Percentiles rank a stretch among this genome's conserved stretches.
Conservation (phyloP, 2,329 filamentous ascomycete genomes). For the Microdochium paspali region DNA sequence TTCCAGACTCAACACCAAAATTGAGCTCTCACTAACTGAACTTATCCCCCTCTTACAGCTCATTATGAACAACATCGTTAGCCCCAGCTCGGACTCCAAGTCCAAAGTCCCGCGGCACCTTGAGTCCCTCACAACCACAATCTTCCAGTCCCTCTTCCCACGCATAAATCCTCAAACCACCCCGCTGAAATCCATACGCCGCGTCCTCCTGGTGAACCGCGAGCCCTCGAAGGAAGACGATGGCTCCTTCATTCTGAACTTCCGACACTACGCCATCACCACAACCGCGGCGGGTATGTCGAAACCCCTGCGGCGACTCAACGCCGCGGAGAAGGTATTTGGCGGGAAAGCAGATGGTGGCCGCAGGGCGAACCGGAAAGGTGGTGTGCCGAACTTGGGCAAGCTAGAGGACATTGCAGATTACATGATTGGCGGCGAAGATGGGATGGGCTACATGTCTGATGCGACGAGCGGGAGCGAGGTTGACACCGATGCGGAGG, state of each 20-base stretch:
- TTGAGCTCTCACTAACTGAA: constrained; percentile 13
- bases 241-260: constrained; percentile 71
- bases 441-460: constrained; percentile 74
- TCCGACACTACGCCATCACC: constrained; percentile 91
- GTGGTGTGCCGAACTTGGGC: constrained; percentile 76
- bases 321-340: constrained; percentile 74
- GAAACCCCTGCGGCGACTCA: constrained; percentile 71
- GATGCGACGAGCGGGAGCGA: constrained; percentile 83
- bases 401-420: constrained; percentile 90
- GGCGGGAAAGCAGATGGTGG: constrained; percentile 28
- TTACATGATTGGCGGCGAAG: constrained; percentile 79
- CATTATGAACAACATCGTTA: constrained; percentile 96
- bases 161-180: constrained; percentile 89
- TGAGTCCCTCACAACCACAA: constrained; percentile 82
- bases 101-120: constrained; percentile 84
- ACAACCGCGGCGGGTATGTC: constrained; percentile 80
- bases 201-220: constrained; percentile 83
- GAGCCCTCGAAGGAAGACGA: constrained; percentile 49
- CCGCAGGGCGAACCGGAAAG: constrained; percentile 47
- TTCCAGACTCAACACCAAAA: not conserved
- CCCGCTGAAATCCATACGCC: constrained; percentile 82
- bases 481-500: constrained; percentile 87
- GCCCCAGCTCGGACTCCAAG: constrained; percentile 47
- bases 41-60: constrained; percentile 37
- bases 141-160: constrained; percentile 94